phyloP scores from a whole-genome alignment of 345 rosid species.

The Melastoma malabathricum region DNA sequence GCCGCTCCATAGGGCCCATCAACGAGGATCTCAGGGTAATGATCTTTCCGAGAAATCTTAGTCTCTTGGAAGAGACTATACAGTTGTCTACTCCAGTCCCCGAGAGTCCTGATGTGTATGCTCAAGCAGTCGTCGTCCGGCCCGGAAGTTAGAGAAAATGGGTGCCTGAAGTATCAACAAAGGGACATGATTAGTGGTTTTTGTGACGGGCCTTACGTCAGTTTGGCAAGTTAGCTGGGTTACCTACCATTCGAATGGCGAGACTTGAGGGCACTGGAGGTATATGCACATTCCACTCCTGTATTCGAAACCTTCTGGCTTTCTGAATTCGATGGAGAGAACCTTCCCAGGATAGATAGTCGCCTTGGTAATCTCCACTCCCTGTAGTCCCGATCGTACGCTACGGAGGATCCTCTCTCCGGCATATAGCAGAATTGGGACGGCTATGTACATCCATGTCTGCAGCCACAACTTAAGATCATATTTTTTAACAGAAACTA shows the following conservation, averaged over 20 bases:
- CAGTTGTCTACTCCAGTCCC: slow-evolving; percentile 48
- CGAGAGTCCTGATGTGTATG: slow-evolving; percentile 41
- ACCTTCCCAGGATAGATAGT: slow-evolving; percentile 35
- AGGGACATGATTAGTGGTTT: not conserved
- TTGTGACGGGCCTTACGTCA: no score
- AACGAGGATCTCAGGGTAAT: slow-evolving; percentile 27
- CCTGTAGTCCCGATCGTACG: slow-evolving; percentile 24
- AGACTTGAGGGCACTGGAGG: slow-evolving; percentile 43
- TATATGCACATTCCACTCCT: slow-evolving; percentile 38
- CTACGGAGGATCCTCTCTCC: slow-evolving; percentile 38
- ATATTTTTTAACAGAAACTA: not conserved
- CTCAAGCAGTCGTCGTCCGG: slow-evolving; percentile 34
- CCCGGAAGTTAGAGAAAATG: slow-evolving; percentile 45
- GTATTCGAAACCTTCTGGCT: slow-evolving; percentile 33
- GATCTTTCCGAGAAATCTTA: slow-evolving; percentile 11
- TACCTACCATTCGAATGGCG: slow-evolving; percentile 40
- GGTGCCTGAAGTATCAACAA: slow-evolving; percentile 33
- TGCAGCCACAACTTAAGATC: slow-evolving; percentile 3
- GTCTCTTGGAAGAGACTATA: slow-evolving; percentile 34
- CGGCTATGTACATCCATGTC: slow-evolving; percentile 50
- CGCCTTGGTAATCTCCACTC: slow-evolving; percentile 25
- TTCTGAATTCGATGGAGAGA: slow-evolving; percentile 22
- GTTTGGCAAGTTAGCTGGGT: no score
- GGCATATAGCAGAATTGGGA: slow-evolving; percentile 33
- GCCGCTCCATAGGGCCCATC: slow-evolving; percentile 53